Base-by-base conservation (phyloP, 2,329 filamentous ascomycete species). In the Cytospora schulzeri region DNA sequence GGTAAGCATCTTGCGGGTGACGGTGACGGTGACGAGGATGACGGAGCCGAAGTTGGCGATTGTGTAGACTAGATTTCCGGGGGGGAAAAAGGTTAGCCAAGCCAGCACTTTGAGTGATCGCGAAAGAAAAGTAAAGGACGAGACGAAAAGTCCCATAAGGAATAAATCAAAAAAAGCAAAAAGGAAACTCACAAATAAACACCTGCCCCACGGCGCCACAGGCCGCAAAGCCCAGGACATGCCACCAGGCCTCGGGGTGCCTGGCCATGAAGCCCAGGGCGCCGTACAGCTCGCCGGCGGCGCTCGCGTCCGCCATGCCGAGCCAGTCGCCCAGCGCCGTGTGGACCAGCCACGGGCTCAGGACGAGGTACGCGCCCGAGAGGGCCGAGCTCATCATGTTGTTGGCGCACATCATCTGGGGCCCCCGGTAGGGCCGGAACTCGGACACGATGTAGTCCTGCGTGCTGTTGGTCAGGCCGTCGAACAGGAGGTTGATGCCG, bases 351-450 rank as follows among this genome's bases (percentile, higher is more conserved):
- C 89, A 92, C 0, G 95, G 95, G 71, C 88, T 91, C 24, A 93
- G 73, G 22, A 94, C 69, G 53, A 99, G 86, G 73, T 96, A 98
- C 0, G 79, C 73, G 24, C 85, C 82, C 4, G 93, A 98, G 63
- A 98, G 81, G 55, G 88, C 73, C 4, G 93, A 94, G 71, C 87
- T 90, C 77, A 98, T 90, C 63, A 97, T 81, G 75, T 98, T 99
- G 78, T 97, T 92, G 48, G 94, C 93, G 75, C 93, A 96, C 95
- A 99, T 99, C 95, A 99, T 99, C 84, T 99, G 95, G 66, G 94
- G 93, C 12, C 95, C 95, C 3, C 88, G 87, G 75, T 95, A 97
- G 17, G 89, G 88, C 69, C 87, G 87, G 78, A 93, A 96, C 8
- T 86, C 83, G 68, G 79, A 78, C 76, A 98, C 97, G 76, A 99